A percentile compares a stretch with the other conserved stretches of the same genome.
Evolutionary conservation across 208 protist genomes (phyloP).

Genomic region (Trypanosomatidae sp.): DNA sequence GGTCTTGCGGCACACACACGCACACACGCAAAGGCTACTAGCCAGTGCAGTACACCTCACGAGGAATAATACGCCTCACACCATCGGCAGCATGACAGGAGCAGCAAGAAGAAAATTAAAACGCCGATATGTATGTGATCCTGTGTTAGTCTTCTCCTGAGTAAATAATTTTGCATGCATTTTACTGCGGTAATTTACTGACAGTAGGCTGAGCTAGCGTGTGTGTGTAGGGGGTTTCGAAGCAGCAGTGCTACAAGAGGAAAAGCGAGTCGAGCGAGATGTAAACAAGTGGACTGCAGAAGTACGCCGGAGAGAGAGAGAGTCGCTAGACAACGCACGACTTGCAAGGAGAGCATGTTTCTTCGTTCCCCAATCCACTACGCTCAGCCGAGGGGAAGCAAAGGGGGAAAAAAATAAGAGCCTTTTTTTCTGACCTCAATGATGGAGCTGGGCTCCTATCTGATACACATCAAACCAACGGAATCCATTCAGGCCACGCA

Average conservation of each 20-base stretch:
- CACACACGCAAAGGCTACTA: neutral
- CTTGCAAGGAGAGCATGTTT: neutral
- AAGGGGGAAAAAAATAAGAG: neutral
- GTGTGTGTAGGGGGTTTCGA: neutral
- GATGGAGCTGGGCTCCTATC: neutral
- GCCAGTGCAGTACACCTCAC: no score
- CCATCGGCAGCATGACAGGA: no score
- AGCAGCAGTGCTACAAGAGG: neutral
- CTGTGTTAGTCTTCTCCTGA: neutral
- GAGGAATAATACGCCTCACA: no score
- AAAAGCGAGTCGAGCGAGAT: neutral
- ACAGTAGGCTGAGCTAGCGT: neutral
- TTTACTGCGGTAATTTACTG: neutral
- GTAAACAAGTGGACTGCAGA: neutral
- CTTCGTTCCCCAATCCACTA: neutral
- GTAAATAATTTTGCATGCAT: neutral
- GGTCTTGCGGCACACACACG: neutral
- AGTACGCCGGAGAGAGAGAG: neutral
- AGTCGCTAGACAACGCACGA: neutral
- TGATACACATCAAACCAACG: neutral
- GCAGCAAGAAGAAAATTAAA: neutral
- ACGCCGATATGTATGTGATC: neutral
- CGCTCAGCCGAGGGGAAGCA: neutral
- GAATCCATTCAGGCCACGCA: neutral
- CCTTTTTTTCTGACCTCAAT: neutral